Conservation (phyloP, 2,329 filamentous ascomycete species). For the Nothophaeocryptopus gaeumannii region DNA sequence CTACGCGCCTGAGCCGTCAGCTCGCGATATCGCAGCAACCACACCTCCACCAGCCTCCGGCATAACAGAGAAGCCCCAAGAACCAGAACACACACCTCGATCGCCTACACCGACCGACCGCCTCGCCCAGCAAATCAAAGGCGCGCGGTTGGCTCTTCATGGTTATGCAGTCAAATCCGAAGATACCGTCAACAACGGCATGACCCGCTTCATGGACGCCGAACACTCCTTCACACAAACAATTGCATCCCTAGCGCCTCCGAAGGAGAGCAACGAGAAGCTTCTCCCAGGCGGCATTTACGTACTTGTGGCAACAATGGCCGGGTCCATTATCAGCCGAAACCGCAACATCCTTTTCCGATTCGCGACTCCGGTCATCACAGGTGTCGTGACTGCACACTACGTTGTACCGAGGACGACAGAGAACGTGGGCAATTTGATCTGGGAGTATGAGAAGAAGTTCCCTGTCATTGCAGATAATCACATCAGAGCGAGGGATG, state of each 20-base stretch:
- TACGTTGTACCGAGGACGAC: slow-evolving; percentile 84
- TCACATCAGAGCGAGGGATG: slow-evolving; percentile 69
- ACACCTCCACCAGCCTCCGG: slow-evolving; percentile 38
- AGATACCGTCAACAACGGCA: slow-evolving; percentile 75
- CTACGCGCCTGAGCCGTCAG: slow-evolving; percentile 38
- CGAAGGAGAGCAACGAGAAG: slow-evolving; percentile 80
- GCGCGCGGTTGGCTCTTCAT: slow-evolving; percentile 77
- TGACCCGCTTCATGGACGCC: slow-evolving; percentile 77
- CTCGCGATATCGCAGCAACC: slow-evolving; percentile 39
- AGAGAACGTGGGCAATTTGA: slow-evolving; percentile 78
- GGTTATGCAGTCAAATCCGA: slow-evolving; percentile 70
- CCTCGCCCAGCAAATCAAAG: slow-evolving; percentile 77
- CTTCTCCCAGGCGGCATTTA: slow-evolving; percentile 88
- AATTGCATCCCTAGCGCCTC: slow-evolving; percentile 80
- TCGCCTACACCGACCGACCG: slow-evolving; percentile 81
- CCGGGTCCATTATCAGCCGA: slow-evolving; percentile 83
- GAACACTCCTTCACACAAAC: slow-evolving; percentile 90
- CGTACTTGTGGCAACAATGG: slow-evolving; percentile 91
- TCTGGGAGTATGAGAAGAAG: slow-evolving; percentile 90
- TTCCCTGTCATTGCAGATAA: slow-evolving; percentile 79
- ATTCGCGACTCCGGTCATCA: slow-evolving; percentile 69
- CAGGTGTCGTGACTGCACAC: slow-evolving; percentile 82
- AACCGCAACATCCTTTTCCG: slow-evolving; percentile 84
- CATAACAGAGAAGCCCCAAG: slow-evolving; percentile 33
- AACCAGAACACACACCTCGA: slow-evolving; percentile 31